Evolutionary conservation across 768 basidiomycete genomes (phyloP).

Genomic region (Nidula microcarpa): DNA sequence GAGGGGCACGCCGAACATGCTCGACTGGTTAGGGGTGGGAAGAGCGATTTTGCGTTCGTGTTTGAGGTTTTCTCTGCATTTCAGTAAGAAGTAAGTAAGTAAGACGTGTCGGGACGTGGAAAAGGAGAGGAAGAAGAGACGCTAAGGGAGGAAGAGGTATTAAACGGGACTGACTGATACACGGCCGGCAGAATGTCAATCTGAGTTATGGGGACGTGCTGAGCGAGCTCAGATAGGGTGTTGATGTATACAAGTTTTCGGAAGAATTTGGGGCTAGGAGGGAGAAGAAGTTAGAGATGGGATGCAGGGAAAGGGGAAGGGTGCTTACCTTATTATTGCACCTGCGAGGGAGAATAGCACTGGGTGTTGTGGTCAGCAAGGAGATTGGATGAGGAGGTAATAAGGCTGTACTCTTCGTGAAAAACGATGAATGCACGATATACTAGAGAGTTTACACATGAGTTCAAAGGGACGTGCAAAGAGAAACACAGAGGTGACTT

Average conservation of each 20-base stretch:
- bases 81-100: background rate
- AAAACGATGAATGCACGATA: constrained; percentile 85
- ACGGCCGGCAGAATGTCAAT: constrained; percentile 83
- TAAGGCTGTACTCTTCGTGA: constrained; percentile 65
- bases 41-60: constrained; percentile 67
- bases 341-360: constrained; percentile 89
- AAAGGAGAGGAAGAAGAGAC: background rate
- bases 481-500: constrained; percentile 15
- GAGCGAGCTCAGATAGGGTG: constrained; percentile 76
- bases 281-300: background rate
- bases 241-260: constrained; percentile 76
- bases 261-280: constrained; percentile 79
- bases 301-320: background rate
- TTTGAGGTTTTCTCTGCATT: constrained; percentile 70
- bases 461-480: no score
- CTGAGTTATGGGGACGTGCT: constrained; percentile 77
- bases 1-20: constrained; percentile 76
- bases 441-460: constrained; percentile 38
- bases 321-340: constrained; percentile 74
- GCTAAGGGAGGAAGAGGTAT: no score
- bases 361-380: constrained; percentile 18
- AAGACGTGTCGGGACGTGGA: background rate
- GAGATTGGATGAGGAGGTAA: background rate
- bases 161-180: constrained; percentile 61
- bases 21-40: constrained; percentile 58